A percentile compares a stretch with the other conserved stretches of the same genome.
phyloP scores from a whole-genome alignment of 2,329 filamentous ascomycete genomes.

The Colletotrichum sp. region DNA sequence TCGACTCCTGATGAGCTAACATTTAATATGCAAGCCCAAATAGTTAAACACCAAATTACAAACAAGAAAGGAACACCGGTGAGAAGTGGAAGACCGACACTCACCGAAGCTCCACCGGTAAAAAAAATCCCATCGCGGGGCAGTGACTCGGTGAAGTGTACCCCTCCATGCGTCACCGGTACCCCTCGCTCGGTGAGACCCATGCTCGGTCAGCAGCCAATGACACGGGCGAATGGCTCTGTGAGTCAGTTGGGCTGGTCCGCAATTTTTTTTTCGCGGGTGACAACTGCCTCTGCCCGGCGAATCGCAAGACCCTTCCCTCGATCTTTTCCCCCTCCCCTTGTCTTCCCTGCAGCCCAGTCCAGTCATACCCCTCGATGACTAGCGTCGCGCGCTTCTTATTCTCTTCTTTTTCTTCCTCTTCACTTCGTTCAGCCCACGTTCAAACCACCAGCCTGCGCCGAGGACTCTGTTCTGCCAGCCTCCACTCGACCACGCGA shows the following conservation, averaged over 20 bases:
- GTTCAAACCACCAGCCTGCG: conserved; percentile 1
- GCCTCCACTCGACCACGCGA: neutral
- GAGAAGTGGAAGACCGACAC: neutral
- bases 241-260: conserved; percentile 10
- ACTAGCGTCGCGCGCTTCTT: conserved; percentile 18
- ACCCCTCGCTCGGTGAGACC: conserved; percentile 3
- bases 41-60: too few species aligned
- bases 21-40: too few species aligned
- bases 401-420: conserved; percentile 1
- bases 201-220: neutral
- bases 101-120: neutral
- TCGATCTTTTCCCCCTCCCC: neutral
- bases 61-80: too few species aligned
- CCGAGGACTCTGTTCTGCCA: neutral
- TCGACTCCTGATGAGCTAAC: too few species aligned
- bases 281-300: neutral
- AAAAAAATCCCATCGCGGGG: neutral
- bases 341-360: neutral
- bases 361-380: conserved; percentile 11
- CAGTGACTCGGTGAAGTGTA: neutral
- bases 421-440: conserved; percentile 7
- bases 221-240: neutral
- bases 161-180: neutral
- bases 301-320: conserved; percentile 12
- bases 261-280: conserved; percentile 19